Base-by-base conservation (phyloP, 352 stramenopile species). In the Phytopythium ostracodes region DNA sequence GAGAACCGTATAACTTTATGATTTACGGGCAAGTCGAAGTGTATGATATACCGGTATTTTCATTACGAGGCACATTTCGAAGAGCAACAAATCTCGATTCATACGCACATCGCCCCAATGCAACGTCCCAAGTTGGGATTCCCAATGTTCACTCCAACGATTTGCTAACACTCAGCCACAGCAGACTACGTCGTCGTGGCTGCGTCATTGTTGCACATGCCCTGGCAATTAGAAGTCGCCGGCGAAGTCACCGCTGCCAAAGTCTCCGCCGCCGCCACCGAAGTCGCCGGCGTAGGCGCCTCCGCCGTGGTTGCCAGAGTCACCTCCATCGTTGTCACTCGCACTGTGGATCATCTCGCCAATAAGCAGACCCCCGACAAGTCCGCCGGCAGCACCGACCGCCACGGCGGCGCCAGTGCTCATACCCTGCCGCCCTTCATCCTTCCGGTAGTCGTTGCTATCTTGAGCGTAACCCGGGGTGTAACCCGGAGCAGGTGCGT, bases 301-400 rank as follows among this genome's bases (percentile, higher is more conserved):
- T n/a, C 46, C 46, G 24, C 46, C 46, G 5, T 25, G 3, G 24
- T 15, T 27, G 22, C 9, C 46, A 7, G 22, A n/a, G 8, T 49
- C 8, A 22, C 17, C 24, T 24, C n/a, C 47, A 5, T 29, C 10
- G 22, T 35, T 3, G 14, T n/a, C 17, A n/a, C 38, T 33, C 29
- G 29, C 29, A 7, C 29, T 20, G 24, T 29, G 27, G 22, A 56
- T 14, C 27, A 56, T 42, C 20, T 77, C 71, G 15, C 70, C 72
- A 38, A 83, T 59, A 14, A 83, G n/a, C 1, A 83, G 56, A 3
- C 75, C 72, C 46, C 75, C 75, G n/a, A 81, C 35, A 2, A 84
- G 62, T 46, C 71, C 68, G n/a, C 68, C 69, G 27, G 68, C 75
- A 25, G 69, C 72, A 4, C 75, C 70, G 52, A 74, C 75, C 7